These are phyloP conservation scores for Naganishia friedmannii DNA, from an alignment of 768 basidiomycete genomes.

Conservation along the genomic window DNA sequence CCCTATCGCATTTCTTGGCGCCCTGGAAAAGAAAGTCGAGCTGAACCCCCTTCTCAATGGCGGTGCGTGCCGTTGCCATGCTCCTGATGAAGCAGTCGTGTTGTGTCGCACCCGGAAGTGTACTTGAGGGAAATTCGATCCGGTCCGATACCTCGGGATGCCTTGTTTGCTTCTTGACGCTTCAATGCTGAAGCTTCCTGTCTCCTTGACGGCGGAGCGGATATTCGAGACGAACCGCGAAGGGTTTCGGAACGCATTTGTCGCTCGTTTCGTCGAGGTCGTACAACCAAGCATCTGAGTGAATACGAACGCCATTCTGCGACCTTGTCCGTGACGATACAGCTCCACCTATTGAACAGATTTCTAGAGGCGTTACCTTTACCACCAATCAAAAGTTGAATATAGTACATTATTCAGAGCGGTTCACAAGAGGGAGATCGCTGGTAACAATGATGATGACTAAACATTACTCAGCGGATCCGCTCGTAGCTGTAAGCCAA, in stretches of 20 bases:
- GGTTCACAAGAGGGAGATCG: too few relatives aligned
- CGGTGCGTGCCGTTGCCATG: constrained; percentile 1
- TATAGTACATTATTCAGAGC: too few relatives aligned
- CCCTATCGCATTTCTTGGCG: constrained; percentile 32
- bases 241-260: background rate
- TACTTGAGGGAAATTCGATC: background rate
- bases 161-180: background rate
- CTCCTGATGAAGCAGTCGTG: background rate
- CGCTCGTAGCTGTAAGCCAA: too few relatives aligned
- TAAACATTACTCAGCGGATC: too few relatives aligned
- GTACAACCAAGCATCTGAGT: constrained; percentile 2
- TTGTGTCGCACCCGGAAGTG: background rate
- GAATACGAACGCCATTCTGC: constrained; percentile 5
- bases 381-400: too few relatives aligned
- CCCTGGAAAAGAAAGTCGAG: background rate
- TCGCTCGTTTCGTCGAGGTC: constrained; percentile 1
- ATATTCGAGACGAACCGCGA: constrained; percentile 1
- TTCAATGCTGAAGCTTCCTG: background rate
- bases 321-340: background rate
- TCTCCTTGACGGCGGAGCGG: background rate
- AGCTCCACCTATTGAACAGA: too few relatives aligned
- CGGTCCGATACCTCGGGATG: background rate
- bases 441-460: too few relatives aligned
- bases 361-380: too few relatives aligned
- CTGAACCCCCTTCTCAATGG: constrained; percentile 1